Evolutionary conservation across 2,329 filamentous ascomycete species (phyloP).

Genomic region (Penicillium corylophilum): DNA sequence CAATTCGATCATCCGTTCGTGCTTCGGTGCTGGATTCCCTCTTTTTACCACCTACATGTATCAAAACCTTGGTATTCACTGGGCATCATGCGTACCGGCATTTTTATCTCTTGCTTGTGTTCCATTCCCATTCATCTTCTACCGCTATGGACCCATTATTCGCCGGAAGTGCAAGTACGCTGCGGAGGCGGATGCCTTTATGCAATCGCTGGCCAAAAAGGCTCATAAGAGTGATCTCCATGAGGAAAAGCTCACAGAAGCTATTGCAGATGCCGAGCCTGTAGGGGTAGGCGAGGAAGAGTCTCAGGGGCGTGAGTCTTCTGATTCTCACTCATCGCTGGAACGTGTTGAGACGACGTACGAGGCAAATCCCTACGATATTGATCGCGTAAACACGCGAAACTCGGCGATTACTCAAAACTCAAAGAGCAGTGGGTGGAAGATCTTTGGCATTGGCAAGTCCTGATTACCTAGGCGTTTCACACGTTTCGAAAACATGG

Average conservation of each 20-base stretch:
- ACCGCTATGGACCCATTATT: slow-evolving; percentile 36
- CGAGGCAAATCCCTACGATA: slow-evolving; percentile 32
- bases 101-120: slow-evolving; percentile 41
- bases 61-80: slow-evolving; percentile 41
- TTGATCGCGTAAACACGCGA: slow-evolving; percentile 33
- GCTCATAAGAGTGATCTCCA: neutral
- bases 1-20: slow-evolving; percentile 43
- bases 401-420: slow-evolving; percentile 27
- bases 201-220: slow-evolving; percentile 25
- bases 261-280: neutral
- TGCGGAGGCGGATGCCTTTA: slow-evolving; percentile 31
- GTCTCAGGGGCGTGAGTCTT: slow-evolving; percentile 1
- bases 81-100: slow-evolving; percentile 43
- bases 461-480: neutral
- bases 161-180: slow-evolving; percentile 39
- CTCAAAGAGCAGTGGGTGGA: slow-evolving; percentile 8
- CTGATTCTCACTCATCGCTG: slow-evolving; percentile 11
- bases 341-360: slow-evolving; percentile 17
- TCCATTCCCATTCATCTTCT: slow-evolving; percentile 41
- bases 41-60: slow-evolving; percentile 46
- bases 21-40: slow-evolving; percentile 45
- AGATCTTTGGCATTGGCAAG: slow-evolving; percentile 6
- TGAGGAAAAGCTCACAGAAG: neutral
- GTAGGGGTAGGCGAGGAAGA: neutral
- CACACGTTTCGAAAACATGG: slow-evolving; percentile 59